A percentile compares a stretch with the other conserved stretches of the same genome.
These are phyloP conservation scores for Pseudocercospora musae DNA, from an alignment of 2,329 filamentous ascomycete species.

Conservation along the genomic window DNA sequence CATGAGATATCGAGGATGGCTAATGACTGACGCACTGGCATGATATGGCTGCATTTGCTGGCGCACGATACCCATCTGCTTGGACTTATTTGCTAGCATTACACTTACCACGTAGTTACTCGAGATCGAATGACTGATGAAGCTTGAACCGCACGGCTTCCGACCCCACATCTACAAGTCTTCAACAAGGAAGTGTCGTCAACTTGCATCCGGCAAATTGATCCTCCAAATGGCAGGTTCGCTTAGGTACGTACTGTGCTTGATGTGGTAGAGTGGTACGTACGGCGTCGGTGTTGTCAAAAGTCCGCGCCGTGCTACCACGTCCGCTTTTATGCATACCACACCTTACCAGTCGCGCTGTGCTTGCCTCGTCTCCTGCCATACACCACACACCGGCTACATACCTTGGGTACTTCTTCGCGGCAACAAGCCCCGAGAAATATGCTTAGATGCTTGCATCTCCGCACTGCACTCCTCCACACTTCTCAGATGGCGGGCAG, in stretches of 20 bases:
- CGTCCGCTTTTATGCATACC: too few relatives aligned
- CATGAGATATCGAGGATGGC: constrained; percentile 7
- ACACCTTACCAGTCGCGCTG: too few relatives aligned
- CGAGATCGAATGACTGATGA: not conserved
- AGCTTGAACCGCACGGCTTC: not conserved
- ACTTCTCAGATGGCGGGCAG: not conserved
- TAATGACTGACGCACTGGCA: constrained; percentile 12
- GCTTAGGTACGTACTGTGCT: constrained; percentile 9
- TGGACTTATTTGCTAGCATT: constrained; percentile 2
- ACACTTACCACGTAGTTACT: not conserved
- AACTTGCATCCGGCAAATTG: not conserved
- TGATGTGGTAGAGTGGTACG: too few relatives aligned
- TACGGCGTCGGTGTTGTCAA: too few relatives aligned
- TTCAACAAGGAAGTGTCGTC: constrained; percentile 1
- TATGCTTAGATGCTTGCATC: constrained; percentile 11
- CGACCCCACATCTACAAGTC: not conserved
- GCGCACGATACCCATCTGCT: constrained; percentile 22
- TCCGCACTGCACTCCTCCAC: constrained; percentile 12
- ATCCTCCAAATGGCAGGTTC: constrained; percentile 1
- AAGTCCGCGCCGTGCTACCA: too few relatives aligned
- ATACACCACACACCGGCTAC: too few relatives aligned
- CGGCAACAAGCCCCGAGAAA: constrained; percentile 3
- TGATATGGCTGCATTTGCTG: constrained; percentile 20
- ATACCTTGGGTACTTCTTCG: not conserved
- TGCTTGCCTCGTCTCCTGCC: not conserved